These are phyloP conservation scores for Babjeviella inositovora DNA, from an alignment of 805 yeast species.

Conservation along the genomic window DNA sequence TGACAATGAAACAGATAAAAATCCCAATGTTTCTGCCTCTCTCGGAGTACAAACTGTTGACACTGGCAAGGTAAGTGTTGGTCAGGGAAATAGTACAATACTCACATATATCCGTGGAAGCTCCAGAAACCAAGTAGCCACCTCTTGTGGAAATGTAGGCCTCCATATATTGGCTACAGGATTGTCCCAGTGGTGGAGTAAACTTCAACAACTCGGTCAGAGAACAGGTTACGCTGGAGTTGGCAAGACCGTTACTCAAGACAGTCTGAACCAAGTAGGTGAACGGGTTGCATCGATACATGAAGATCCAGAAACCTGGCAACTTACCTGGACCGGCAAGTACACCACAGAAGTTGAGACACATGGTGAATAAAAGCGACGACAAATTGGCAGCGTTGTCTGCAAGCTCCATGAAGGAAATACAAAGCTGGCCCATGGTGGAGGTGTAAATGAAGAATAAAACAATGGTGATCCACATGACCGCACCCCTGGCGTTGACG, in stretches of 20 bases:
- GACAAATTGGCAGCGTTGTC: slow-evolving; percentile 53
- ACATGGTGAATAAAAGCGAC: slow-evolving; percentile 39
- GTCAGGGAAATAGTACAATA: slow-evolving; percentile 8
- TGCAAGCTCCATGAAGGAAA: slow-evolving; percentile 41
- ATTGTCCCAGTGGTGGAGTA: slow-evolving; percentile 33
- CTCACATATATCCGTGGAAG: slow-evolving; percentile 9
- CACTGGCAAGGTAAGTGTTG: slow-evolving; percentile 6
- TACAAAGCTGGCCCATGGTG: slow-evolving; percentile 39
- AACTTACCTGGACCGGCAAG: slow-evolving; percentile 31
- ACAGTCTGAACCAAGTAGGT: slow-evolving; percentile 47
- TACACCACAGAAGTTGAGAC: slow-evolving; percentile 68
- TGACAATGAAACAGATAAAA: slow-evolving; percentile 5
- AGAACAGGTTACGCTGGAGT: slow-evolving; percentile 27
- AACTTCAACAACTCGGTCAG: slow-evolving; percentile 27
- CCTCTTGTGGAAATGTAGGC: no score
- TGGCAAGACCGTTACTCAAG: slow-evolving; percentile 38
- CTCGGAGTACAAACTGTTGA: slow-evolving; percentile 5
- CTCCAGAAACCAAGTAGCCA: slow-evolving; percentile 13
- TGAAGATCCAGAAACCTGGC: slow-evolving; percentile 71
- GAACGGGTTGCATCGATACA: slow-evolving; percentile 61
- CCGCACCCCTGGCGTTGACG: slow-evolving; percentile 39
- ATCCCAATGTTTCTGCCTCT: slow-evolving; percentile 9
- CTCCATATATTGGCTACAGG: slow-evolving; percentile 40
- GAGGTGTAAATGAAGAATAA: slow-evolving; percentile 34
- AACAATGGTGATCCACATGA: slow-evolving; percentile 23